These are phyloP conservation scores for Paramecium sexaurelia DNA, from an alignment of 73 alveolate genomes.

Conservation along the genomic window DNA sequence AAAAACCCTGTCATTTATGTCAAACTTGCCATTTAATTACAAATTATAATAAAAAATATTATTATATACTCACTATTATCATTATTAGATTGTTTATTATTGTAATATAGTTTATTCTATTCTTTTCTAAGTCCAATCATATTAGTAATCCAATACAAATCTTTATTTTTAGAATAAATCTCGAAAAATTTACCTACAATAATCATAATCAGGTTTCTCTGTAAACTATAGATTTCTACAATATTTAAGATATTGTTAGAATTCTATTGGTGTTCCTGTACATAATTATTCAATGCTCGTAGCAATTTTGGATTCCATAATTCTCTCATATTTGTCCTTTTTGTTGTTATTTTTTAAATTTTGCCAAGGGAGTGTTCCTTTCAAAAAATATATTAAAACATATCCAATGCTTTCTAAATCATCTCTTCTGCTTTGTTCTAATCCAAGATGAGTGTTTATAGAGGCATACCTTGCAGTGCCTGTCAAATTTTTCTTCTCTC, in stretches of 20 bases:
- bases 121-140: constrained; percentile 77
- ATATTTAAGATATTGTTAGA: constrained; percentile 78
- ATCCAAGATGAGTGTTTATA: constrained; percentile 93
- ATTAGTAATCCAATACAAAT: constrained; percentile 77
- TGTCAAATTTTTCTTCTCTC: constrained; percentile 89
- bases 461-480: constrained; percentile 97
- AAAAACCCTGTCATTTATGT: constrained; percentile 45
- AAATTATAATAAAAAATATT: not conserved
- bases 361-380: constrained; percentile 94
- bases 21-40: constrained; percentile 29
- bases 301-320: constrained; percentile 75
- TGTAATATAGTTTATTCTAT: not conserved
- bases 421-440: constrained; percentile 93
- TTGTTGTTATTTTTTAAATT: constrained; percentile 81
- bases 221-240: constrained; percentile 83
- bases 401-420: constrained; percentile 92
- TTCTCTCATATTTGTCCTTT: constrained; percentile 79
- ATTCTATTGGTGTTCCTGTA: constrained; percentile 84
- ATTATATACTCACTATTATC: not conserved
- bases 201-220: constrained; percentile 88
- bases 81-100: not conserved
- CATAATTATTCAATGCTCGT: constrained; percentile 83
- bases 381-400: constrained; percentile 86
- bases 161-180: constrained; percentile 67
- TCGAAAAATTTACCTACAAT: constrained; percentile 78